A percentile compares a stretch with the other conserved stretches of the same genome.
These are phyloP conservation scores for Cymbopogon flexuosus DNA, from an alignment of 202 grass and related monocot species.

Conservation along the genomic window DNA sequence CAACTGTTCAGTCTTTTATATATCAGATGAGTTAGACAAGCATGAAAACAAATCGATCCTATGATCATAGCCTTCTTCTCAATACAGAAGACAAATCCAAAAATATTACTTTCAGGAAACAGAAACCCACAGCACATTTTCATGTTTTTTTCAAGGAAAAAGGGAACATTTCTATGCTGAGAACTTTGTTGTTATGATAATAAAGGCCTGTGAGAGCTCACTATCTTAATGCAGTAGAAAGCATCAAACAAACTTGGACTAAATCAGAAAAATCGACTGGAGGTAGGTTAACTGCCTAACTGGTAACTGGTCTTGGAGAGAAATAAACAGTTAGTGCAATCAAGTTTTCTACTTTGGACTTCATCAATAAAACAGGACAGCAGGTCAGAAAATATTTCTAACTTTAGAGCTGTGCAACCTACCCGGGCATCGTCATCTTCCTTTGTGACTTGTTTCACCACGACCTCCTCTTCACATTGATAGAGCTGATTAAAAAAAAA, in stretches of 20 bases:
- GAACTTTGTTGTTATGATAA: neutral
- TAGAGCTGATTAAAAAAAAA: slow-evolving; percentile 53
- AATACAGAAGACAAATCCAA: neutral
- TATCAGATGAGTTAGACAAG: neutral
- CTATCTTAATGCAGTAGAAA: neutral
- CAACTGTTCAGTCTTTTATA: neutral
- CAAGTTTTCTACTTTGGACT: neutral
- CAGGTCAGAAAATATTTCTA: neutral
- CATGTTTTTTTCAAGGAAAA: no score
- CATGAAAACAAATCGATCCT: neutral
- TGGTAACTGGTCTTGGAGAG: neutral
- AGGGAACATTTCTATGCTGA: neutral
- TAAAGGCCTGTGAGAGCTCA: neutral
- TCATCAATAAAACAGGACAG: neutral
- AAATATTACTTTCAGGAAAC: neutral
- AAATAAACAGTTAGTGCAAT: neutral
- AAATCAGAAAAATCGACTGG: slow-evolving; percentile 2
- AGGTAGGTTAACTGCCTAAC: neutral
- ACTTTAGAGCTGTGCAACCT: slow-evolving; percentile 10
- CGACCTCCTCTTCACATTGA: slow-evolving; percentile 47
- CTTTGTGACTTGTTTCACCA: slow-evolving; percentile 49
- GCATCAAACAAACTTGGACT: neutral
- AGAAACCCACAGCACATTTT: neutral
- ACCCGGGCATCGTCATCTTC: slow-evolving; percentile 41
- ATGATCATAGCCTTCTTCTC: neutral